Base-by-base conservation (phyloP, 345 rosid species). In the Aurinia saxatilis region DNA sequence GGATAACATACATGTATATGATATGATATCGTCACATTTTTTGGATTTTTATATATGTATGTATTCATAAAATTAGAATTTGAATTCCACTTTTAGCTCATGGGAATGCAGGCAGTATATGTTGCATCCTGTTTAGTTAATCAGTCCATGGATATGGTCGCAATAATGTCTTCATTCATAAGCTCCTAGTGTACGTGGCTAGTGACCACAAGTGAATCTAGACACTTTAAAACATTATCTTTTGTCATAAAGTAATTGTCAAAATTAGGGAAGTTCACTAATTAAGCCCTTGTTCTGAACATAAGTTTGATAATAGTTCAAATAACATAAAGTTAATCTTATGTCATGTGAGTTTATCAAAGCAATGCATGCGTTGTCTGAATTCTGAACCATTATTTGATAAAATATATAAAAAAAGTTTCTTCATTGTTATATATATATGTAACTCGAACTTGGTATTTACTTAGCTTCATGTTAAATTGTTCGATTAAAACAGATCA, bases 151-250 rank as follows among this genome's bases (percentile, higher is more conserved):
- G 4, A 67, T 50, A 50, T 40, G 44, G 66, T 25, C 39, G 14
- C 31, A 59, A 59, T 50, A 6, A 23, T 59, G 72, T 68, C 66
- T 59, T 14, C 30, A 40, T 67, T 58, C 72, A 38, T 67, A 49
- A 49, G 35, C 38, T 37, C 21, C 2, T 57, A 58, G 8, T 56
- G 1, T 54, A 54, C 44, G 17, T 40, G 15, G 37, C 15, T 40
- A 14, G 15, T 34, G 27, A 33, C 37, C 36, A 30, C 40, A 53
- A 44, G 37, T 53, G 68, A 40, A 48, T 14, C 35, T 35, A 16
- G 25, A 16, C 9, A 52, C 13, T 19, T 9, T 1, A 7, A 7
- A 27, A 39, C 31, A 41, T 29, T 34, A 13, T 50, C 6, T 25
- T 17, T 11, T 10, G 16, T 30, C 18, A 30, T 8, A 7, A 31